A percentile compares a stretch with the other conserved stretches of the same genome.
Conservation (phyloP, 192 early-diverging fungal genomes). For the Geranomyces michiganensis region DNA sequence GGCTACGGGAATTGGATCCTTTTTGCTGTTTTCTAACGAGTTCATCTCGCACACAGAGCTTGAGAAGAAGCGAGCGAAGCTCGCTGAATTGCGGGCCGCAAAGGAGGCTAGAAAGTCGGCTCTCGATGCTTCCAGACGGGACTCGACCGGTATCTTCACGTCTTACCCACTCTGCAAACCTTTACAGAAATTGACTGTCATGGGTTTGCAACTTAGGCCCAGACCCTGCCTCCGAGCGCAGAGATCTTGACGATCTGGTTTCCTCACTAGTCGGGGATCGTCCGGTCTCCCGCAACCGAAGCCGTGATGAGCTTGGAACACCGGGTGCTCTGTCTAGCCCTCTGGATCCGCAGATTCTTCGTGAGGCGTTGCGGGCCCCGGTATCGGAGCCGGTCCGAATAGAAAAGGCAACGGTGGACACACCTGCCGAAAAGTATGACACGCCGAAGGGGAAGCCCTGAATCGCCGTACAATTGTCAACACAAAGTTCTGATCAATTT, state of each 20-base stretch:
- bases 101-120: conserved; percentile 74
- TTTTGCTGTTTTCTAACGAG: not conserved
- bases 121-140: conserved; percentile 36
- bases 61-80: conserved; percentile 88
- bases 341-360: conserved; percentile 3
- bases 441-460: not conserved
- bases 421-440: conserved; percentile 5
- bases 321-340: not conserved
- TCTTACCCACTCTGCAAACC: not conserved
- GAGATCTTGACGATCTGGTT: conserved; percentile 86
- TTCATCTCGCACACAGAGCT: conserved; percentile 51
- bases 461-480: not conserved
- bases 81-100: conserved; percentile 82
- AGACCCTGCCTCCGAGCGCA: conserved; percentile 12
- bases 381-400: not conserved
- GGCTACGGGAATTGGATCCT: not conserved
- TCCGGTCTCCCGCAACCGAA: conserved; percentile 30
- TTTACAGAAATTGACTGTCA: not conserved
- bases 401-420: not conserved
- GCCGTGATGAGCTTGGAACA: not conserved
- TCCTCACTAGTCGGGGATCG: conserved; percentile 79
- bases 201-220: not conserved
- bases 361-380: not conserved
- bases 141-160: conserved; percentile 18
- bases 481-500: no score